Evolutionary conservation across 2,329 filamentous ascomycete genomes (phyloP), one percentile per base, ranked within the genome.

Genomic region (Penicillium nordicum): DNA sequence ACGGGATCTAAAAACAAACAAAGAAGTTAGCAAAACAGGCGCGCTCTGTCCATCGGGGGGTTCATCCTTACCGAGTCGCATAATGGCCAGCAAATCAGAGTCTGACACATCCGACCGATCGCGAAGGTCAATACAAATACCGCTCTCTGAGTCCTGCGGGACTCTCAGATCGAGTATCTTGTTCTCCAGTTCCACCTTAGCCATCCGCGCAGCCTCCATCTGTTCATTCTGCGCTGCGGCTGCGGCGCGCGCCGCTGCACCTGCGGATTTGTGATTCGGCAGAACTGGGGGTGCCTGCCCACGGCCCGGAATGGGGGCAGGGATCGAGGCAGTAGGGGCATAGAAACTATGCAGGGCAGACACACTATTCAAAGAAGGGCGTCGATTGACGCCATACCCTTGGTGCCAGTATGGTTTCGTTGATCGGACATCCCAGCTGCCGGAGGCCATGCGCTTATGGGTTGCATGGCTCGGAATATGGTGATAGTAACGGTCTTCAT

Each of bases 211-310:
- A 46, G 60, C 51, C 30, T 64, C 60, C 49, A 63, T 63, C 21
- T 54, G 56, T 50, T 79, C 76, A 61, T 80, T 80, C 62, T 79
- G 77, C n/a, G 77, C 77, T n/a, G 78, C 78, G 3, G 77, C 78
- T 11, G 78, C 76, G 29, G 77, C 78, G 53, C 78, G 72, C 14
- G 78, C 78, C 10, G 77, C 77, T 5, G 78, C 74, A 21, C 77
- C 77, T 9, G 72, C 70, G 32, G 64, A 72, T n/a, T 72, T 63
- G 41, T 76, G 68, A 56, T 75, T 67, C 1, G 76, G 72, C 32
- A 78, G 60, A 37, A 77, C 64, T 5, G 76, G 75, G 23, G 73
- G 72, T 42, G 74, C 74, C 41, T 64, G 57, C 14, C 72, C 73
- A 59, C 67, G 67, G 14, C 72, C 72, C 9, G 74, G 73, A 46